Evolutionary conservation across 768 basidiomycete genomes (phyloP).

Genomic region (Hericium alpestre): DNA sequence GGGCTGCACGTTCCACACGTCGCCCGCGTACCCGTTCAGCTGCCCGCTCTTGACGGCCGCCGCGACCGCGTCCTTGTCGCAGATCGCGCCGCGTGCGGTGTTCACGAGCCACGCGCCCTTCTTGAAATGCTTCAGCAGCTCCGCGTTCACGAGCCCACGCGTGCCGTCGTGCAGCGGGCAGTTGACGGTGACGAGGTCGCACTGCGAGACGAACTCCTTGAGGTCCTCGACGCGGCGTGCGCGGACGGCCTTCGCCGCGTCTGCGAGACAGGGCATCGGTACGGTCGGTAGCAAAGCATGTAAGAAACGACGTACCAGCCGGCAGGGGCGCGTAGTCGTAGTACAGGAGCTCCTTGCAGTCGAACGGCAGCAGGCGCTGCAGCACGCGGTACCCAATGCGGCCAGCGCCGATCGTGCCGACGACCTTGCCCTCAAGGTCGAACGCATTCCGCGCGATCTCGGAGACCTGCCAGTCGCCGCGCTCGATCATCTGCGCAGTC

Average conservation of each 20-base stretch:
- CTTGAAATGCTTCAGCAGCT: constrained; percentile 82
- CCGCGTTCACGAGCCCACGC: constrained; percentile 66
- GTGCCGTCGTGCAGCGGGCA: constrained; percentile 83
- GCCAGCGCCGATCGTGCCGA: constrained; percentile 78
- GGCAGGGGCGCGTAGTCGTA: constrained; percentile 76
- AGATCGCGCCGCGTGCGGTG: constrained; percentile 88
- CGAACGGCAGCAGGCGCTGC: constrained; percentile 70
- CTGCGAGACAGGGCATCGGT: constrained; percentile 21
- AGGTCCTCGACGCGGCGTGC: constrained; percentile 72
- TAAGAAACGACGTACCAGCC: constrained; percentile 27
- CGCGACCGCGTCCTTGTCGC: constrained; percentile 72
- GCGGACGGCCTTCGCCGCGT: constrained; percentile 54
- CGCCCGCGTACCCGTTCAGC: constrained; percentile 43
- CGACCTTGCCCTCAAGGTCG: constrained; percentile 84
- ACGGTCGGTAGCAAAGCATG: not conserved
- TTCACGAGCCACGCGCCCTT: constrained; percentile 89
- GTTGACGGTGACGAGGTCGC: constrained; percentile 81
- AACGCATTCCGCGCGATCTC: constrained; percentile 73
- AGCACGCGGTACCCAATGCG: constrained; percentile 58
- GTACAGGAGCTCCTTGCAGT: constrained; percentile 85
- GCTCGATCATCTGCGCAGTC: constrained; percentile 55
- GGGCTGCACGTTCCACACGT: constrained; percentile 85
- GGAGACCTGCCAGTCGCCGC: constrained; percentile 82
- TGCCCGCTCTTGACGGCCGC: constrained; percentile 69
- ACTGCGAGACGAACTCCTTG: constrained; percentile 37